Evolutionary conservation across 768 basidiomycete genomes (phyloP).

Genomic region (Phallus indusiatus): DNA sequence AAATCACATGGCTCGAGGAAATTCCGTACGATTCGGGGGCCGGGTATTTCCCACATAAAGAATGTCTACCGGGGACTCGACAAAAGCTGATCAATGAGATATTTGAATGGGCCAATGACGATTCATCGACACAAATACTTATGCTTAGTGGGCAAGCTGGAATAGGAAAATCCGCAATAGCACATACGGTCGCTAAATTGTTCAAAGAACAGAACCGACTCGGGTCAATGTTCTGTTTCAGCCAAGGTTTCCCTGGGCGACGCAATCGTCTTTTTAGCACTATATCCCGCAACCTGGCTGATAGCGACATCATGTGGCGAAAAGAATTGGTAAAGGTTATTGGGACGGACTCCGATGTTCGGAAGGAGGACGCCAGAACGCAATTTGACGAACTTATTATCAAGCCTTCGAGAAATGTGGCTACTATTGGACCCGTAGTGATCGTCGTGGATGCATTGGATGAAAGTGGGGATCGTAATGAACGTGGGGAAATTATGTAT

Average conservation of each 20-base stretch:
- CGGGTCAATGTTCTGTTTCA: conserved; percentile 27
- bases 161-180: conserved; percentile 28
- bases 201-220: conserved; percentile 17
- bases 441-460: conserved; percentile 30
- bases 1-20: neutral
- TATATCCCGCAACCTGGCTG: conserved; percentile 23
- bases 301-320: conserved; percentile 5
- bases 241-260: conserved; percentile 13
- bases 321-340: neutral
- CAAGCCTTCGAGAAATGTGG: neutral
- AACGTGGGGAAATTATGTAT: conserved; percentile 12
- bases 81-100: conserved; percentile 9
- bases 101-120: conserved; percentile 15
- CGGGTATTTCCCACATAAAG: neutral
- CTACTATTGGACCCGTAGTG: conserved; percentile 12
- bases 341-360: conserved; percentile 3
- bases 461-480: conserved; percentile 19
- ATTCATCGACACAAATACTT: conserved; percentile 12
- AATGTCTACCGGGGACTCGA: neutral
- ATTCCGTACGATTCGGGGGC: neutral
- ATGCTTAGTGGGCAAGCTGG: conserved; percentile 27
- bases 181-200: conserved; percentile 22
- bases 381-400: conserved; percentile 14
- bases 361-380: conserved; percentile 2
- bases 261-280: conserved; percentile 22